These are phyloP conservation scores for Neurospora sp. DNA, from an alignment of 495 filamentous ascomycete species.

Conservation along the genomic window DNA sequence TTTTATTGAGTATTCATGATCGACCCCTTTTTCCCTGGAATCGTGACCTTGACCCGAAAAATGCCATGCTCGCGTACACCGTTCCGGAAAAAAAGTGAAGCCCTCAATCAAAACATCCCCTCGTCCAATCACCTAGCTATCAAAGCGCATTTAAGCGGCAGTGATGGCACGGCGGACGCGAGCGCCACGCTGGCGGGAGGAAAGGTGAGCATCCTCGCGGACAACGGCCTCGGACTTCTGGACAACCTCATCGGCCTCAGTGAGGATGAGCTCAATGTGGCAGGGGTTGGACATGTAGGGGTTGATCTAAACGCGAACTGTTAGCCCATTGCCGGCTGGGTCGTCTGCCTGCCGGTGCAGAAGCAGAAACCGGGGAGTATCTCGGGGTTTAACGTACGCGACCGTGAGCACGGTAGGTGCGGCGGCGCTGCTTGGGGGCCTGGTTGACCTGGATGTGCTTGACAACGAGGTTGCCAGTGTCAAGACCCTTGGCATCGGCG, in stretches of 20 bases:
- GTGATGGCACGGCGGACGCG: constrained; percentile 71
- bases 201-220: constrained; percentile 54
- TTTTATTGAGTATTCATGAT: constrained; percentile 30
- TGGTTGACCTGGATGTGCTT: constrained; percentile 99
- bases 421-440: constrained; percentile 93
- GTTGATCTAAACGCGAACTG: constrained; percentile 62
- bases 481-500: constrained; percentile 96
- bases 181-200: constrained; percentile 78
- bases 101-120: constrained; percentile 24
- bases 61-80: constrained; percentile 33
- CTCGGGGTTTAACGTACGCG: constrained; percentile 60
- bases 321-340: constrained; percentile 14
- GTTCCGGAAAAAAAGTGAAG: constrained; percentile 30
- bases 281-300: constrained; percentile 99
- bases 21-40: constrained; percentile 28
- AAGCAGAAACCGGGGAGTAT: not conserved
- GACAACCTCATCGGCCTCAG: constrained; percentile 86
- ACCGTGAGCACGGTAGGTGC: constrained; percentile 99
- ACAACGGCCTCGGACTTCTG: constrained; percentile 65
- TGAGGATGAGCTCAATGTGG: constrained; percentile 99
- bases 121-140: constrained; percentile 11
- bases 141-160: constrained; percentile 47
- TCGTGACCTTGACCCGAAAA: constrained; percentile 31
- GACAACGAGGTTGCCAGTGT: constrained; percentile 90
- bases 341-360: constrained; percentile 2